Evolutionary conservation across 2,329 filamentous ascomycete species (phyloP).

Genomic region (Neofusicoccum ribis): DNA sequence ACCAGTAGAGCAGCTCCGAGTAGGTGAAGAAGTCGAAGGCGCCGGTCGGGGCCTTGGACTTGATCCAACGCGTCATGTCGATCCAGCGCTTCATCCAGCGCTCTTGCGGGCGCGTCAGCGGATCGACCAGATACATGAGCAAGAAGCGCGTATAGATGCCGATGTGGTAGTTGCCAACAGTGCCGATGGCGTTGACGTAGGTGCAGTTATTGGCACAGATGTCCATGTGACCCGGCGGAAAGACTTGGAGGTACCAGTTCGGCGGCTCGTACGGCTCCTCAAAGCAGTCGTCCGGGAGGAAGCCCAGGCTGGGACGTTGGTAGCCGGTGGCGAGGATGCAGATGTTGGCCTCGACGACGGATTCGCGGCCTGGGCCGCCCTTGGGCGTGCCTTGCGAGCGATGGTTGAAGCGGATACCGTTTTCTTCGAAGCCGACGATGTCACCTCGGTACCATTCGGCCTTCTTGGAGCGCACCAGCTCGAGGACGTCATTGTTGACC

Average conservation of each 20-base stretch:
- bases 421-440: conserved; percentile 64
- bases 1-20: conserved; percentile 82
- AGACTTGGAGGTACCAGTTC: conserved; percentile 87
- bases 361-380: conserved; percentile 68
- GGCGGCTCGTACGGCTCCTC: conserved; percentile 72
- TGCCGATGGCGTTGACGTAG: conserved; percentile 77
- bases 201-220: conserved; percentile 83
- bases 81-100: conserved; percentile 85
- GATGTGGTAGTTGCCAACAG: conserved; percentile 85
- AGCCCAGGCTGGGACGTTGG: conserved; percentile 69
- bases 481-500: conserved; percentile 80
- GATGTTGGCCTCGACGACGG: conserved; percentile 70
- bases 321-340: conserved; percentile 84
- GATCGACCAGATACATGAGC: conserved; percentile 82
- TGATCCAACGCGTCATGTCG: conserved; percentile 74
- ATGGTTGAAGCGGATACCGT: conserved; percentile 70
- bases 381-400: conserved; percentile 72
- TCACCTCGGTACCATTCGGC: conserved; percentile 82
- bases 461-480: conserved; percentile 69
- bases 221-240: conserved; percentile 71
- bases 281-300: conserved; percentile 74
- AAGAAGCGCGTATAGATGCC: conserved; percentile 85
- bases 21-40: conserved; percentile 93
- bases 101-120: conserved; percentile 68
- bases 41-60: conserved; percentile 66